A percentile compares a stretch with the other conserved stretches of the same genome.
phyloP scores from a whole-genome alignment of 2,329 filamentous ascomycete genomes.

The Madurella fahalii region DNA sequence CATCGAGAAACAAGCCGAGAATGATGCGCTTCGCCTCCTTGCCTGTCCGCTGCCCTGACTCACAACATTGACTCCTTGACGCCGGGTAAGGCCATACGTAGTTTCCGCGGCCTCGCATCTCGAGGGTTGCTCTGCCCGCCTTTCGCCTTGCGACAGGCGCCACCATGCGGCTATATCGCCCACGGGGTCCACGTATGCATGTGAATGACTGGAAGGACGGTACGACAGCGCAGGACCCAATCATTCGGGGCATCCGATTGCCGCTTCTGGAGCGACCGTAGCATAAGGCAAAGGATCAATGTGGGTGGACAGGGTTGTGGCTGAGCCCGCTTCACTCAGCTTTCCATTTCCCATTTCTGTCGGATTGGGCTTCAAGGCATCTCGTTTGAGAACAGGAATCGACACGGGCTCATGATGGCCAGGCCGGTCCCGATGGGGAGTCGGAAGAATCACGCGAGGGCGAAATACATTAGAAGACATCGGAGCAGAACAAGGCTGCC shows the following conservation, averaged over 20 bases:
- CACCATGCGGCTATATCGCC: slow-evolving; percentile 8
- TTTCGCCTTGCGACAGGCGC: slow-evolving; percentile 7
- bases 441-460: neutral
- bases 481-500: neutral
- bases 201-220: slow-evolving; percentile 3
- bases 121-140: slow-evolving; percentile 5
- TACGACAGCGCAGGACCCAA: neutral
- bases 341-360: neutral
- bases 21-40: slow-evolving; percentile 26
- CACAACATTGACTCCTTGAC: too few species aligned
- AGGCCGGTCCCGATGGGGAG: too few species aligned
- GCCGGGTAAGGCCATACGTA: too few species aligned
- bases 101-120: neutral
- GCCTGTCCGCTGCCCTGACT: slow-evolving; percentile 9
- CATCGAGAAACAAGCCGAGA: slow-evolving; percentile 33
- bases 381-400: neutral
- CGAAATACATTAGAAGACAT: neutral
- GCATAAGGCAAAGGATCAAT: slow-evolving; percentile 1
- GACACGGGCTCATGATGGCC: too few species aligned
- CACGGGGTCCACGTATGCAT: slow-evolving; percentile 3
- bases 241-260: neutral
- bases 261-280: neutral
- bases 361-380: neutral
- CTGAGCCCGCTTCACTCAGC: slow-evolving; percentile 13
- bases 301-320: slow-evolving; percentile 16